Conservation (phyloP, 352 stramenopile species). For the Phytophthora boehmeriae region DNA sequence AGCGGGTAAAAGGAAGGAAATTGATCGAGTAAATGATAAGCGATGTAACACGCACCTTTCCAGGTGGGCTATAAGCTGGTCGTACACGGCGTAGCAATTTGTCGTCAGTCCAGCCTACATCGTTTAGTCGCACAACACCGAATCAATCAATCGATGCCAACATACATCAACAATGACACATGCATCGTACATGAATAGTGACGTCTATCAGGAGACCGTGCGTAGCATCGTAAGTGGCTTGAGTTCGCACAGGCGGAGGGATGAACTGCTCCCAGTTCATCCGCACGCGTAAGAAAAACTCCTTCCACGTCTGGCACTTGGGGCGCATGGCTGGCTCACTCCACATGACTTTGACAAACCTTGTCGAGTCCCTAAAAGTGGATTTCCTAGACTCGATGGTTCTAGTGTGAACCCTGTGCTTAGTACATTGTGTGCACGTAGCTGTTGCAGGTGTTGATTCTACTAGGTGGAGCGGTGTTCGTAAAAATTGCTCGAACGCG, state of each 20-base stretch:
- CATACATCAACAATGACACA: neutral
- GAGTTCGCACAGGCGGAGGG: constrained; percentile 48
- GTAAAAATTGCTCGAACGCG: constrained; percentile 61
- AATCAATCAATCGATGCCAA: neutral
- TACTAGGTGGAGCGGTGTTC: constrained; percentile 18
- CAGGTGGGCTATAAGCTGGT: constrained; percentile 51
- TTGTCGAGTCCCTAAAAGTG: constrained; percentile 45
- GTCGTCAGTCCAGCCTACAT: constrained; percentile 41
- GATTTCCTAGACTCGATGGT: constrained; percentile 81
- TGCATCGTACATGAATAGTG: constrained; percentile 53
- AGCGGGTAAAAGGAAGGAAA: neutral
- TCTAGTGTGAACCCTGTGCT: constrained; percentile 7
- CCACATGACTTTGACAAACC: constrained; percentile 92
- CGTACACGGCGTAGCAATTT: constrained; percentile 38
- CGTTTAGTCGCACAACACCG: neutral
- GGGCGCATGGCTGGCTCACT: constrained; percentile 53
- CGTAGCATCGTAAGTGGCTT: constrained; percentile 66
- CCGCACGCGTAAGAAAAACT: constrained; percentile 24
- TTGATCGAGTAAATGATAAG: neutral
- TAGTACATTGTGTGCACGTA: constrained; percentile 12
- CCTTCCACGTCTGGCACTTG: constrained; percentile 36
- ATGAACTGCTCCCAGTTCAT: constrained; percentile 47
- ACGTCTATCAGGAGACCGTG: constrained; percentile 60
- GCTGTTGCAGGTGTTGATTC: neutral
- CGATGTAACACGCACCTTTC: constrained; percentile 31